These are phyloP conservation scores for Trametes cinnabarina DNA, from an alignment of 768 basidiomycete genomes.

Conservation along the genomic window DNA sequence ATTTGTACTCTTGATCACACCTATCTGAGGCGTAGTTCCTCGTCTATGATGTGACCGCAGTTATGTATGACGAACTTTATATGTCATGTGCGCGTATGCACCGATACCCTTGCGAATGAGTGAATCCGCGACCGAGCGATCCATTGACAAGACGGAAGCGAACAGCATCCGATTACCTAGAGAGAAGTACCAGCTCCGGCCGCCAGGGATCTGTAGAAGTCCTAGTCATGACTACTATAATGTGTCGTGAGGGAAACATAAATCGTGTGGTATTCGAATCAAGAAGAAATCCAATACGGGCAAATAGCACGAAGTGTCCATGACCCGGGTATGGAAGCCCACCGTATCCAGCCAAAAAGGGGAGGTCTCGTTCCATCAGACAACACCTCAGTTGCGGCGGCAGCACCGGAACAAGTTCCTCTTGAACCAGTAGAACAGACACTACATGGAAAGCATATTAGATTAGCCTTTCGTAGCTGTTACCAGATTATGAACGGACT, in stretches of 20 bases:
- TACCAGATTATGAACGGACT: slow-evolving; percentile 31
- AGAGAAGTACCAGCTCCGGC: not conserved
- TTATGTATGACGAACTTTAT: not conserved
- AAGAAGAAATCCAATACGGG: not conserved
- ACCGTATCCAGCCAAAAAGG: slow-evolving; percentile 3
- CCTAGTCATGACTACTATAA: slow-evolving; percentile 11
- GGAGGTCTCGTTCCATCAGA: not conserved
- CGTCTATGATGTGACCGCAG: slow-evolving; percentile 9
- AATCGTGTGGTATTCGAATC: not conserved
- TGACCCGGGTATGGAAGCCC: slow-evolving; percentile 9
- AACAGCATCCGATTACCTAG: slow-evolving; percentile 8
- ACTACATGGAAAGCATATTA: slow-evolving; percentile 41
- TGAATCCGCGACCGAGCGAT: too few relatives aligned
- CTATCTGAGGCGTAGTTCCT: slow-evolving; percentile 20
- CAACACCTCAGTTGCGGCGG: slow-evolving; percentile 56
- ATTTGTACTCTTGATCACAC: slow-evolving; percentile 16
- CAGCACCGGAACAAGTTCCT: slow-evolving; percentile 81
- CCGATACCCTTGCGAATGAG: not conserved
- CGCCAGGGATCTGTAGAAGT: slow-evolving; percentile 1
- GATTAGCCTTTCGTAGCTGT: not conserved
- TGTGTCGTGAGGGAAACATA: slow-evolving; percentile 7
- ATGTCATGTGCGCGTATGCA: not conserved
- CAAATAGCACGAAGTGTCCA: slow-evolving; percentile 15
- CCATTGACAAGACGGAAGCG: too few relatives aligned
- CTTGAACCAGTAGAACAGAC: slow-evolving; percentile 79